phyloP scores from a whole-genome alignment of 371 early-diverging fungal genomes.

The Coemansia sp. region DNA sequence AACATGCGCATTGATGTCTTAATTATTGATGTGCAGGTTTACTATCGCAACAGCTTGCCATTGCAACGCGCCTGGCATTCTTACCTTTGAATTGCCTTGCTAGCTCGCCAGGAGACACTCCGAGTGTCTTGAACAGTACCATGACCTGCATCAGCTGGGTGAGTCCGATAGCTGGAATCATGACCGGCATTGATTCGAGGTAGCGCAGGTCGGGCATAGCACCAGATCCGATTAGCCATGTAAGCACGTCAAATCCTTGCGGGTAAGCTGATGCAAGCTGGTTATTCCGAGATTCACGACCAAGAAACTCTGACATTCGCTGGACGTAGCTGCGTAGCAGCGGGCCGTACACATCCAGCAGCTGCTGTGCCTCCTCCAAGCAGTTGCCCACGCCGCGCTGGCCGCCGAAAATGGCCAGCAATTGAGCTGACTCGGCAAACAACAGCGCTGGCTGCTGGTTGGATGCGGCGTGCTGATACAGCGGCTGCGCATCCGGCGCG shows the following conservation, averaged over 20 bases:
- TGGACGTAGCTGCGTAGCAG: conserved; percentile 71
- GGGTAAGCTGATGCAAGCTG: conserved; percentile 65
- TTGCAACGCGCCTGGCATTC: not conserved
- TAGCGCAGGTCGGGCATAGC: conserved; percentile 72
- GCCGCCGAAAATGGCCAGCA: conserved; percentile 92
- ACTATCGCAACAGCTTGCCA: no score
- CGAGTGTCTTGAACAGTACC: conserved; percentile 61
- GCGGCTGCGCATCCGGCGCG: not conserved
- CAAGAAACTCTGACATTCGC: conserved; percentile 68
- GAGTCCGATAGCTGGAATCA: conserved; percentile 83
- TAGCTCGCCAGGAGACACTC: conserved; percentile 54
- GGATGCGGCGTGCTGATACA: not conserved
- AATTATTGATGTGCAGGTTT: not conserved
- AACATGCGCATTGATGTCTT: no score
- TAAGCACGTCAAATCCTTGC: conserved; percentile 75
- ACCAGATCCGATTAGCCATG: conserved; percentile 78
- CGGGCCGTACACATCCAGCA: conserved; percentile 75
- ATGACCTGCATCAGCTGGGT: conserved; percentile 57
- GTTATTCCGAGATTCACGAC: conserved; percentile 63
- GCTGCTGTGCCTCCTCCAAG: conserved; percentile 79
- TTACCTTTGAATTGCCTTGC: conserved; percentile 57
- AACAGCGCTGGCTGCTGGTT: not conserved
- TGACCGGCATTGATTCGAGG: conserved; percentile 75
- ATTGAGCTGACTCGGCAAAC: not conserved
- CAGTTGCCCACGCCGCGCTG: conserved; percentile 87